phyloP scores from a whole-genome alignment of 2,329 filamentous ascomycete species.

The Neurospora sp. region DNA sequence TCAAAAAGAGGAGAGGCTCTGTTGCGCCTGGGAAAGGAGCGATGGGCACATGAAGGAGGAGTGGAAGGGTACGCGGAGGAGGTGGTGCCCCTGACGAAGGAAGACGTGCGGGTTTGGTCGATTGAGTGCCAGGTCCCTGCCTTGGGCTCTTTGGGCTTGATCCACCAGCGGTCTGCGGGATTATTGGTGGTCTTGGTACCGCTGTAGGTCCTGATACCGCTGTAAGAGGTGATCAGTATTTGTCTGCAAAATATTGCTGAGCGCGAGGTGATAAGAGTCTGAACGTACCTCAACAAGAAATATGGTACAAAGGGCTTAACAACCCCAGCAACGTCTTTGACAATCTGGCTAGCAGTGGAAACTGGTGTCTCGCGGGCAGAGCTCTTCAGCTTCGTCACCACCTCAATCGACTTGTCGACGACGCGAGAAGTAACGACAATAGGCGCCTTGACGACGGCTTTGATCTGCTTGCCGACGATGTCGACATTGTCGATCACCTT shows the following conservation, averaged over 20 bases:
- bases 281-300: neutral
- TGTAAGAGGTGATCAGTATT: neutral
- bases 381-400: neutral
- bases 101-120: neutral
- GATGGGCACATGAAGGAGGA: neutral
- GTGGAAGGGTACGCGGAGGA: neutral
- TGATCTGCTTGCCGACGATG: neutral
- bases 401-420: neutral
- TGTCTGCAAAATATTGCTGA: neutral
- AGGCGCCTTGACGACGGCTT: neutral
- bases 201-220: neutral
- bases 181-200: neutral
- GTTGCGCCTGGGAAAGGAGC: neutral
- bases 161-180: neutral
- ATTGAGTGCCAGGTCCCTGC: neutral
- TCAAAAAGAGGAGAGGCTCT: neutral
- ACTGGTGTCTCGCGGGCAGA: neutral
- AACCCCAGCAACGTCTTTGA: neutral
- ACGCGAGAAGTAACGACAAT: neutral
- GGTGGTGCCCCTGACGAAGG: neutral
- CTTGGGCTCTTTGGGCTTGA: neutral
- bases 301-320: neutral
- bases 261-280: neutral
- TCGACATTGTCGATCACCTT: neutral
- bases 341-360: neutral